Evolutionary conservation across 345 rosid genomes (phyloP).

Genomic region (Atalantia buxifolia): DNA sequence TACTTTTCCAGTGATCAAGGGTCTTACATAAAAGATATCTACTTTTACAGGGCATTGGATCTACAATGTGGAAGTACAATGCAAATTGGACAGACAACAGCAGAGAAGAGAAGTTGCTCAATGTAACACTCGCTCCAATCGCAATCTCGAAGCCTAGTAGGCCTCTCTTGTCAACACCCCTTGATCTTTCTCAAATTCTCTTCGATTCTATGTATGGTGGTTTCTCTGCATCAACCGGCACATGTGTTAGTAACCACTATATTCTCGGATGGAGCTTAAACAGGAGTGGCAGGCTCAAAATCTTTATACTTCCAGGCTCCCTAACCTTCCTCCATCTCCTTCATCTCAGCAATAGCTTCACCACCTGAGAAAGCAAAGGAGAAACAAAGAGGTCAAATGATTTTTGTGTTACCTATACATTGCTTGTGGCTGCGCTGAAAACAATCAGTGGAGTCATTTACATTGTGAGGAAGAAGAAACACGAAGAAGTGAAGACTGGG

Average conservation of each 20-base stretch:
- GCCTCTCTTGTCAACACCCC: constrained; percentile 25
- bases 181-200: constrained; percentile 26
- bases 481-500: constrained; percentile 45
- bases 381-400: too few relatives aligned
- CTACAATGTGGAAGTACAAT: constrained; percentile 40
- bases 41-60: too few relatives aligned
- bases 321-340: constrained; percentile 32
- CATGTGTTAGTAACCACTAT: neutral
- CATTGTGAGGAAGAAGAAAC: constrained; percentile 26
- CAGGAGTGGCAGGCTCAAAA: constrained; percentile 38
- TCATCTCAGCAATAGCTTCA: too few relatives aligned
- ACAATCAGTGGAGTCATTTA: constrained; percentile 20
- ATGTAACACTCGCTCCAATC: neutral
- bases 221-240: constrained; percentile 29
- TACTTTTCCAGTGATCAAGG: neutral
- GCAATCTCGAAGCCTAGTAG: constrained; percentile 27
- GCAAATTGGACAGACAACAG: constrained; percentile 64
- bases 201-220: constrained; percentile 10
- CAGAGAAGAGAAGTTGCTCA: constrained; percentile 19
- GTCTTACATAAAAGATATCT: constrained; percentile 17
- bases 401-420: too few relatives aligned
- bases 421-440: neutral
- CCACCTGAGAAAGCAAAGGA: too few relatives aligned
- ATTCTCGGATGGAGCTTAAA: constrained; percentile 15
- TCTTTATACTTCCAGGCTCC: constrained; percentile 42